Base-by-base conservation (phyloP, 176 grass and related monocot genomes). In the Themeda triandra region DNA sequence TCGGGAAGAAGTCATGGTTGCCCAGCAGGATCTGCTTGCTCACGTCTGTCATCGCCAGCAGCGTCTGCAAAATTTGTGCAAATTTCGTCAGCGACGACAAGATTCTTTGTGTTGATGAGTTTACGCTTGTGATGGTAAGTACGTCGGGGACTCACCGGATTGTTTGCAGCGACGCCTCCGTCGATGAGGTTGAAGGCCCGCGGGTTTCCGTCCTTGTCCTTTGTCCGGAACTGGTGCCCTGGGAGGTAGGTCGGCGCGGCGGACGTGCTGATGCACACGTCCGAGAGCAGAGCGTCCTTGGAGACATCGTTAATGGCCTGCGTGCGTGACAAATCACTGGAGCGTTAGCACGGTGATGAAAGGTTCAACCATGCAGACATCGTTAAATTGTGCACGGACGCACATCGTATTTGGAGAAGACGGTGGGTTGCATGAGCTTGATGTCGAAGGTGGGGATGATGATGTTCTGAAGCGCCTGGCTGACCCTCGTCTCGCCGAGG, bases 161-260 rank as follows among this genome's bases (percentile, higher is more conserved):
- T 92, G 84, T 95, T 95, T 19, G 89, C 92, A 0, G 89, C 87
- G 14, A 92, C 81, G 0, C 87, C 92, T 7, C 92, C 89, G 45
- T 95, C 90, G 25, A 92, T 77, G 79, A 95, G 87, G 63, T 92
- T 86, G 64, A 92, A 95, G 71, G 70, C 37, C 25, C 87, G 82
- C 4, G 71, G 18, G 4, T 83, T 67, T 42, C 87, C 90, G 39
- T 80, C 46, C 72, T 80, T 80, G 46, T 84, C n/a, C 35, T 37
- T 28, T 23, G 84, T 92, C 75, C 59, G 24, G 39, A 92, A 92
- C 56, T 48, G 73, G 64, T 89, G 84, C 17, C 76, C 91, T 1
- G 84, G 91, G 17, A 92, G 70, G 75, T 83, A 87, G 0, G 81
- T 87, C 6, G 80, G 84, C 19, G 91, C 87, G 0, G 91, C 87